These are phyloP conservation scores for Infundibulicybe gibba DNA, from an alignment of 768 basidiomycete species.

Conservation along the genomic window DNA sequence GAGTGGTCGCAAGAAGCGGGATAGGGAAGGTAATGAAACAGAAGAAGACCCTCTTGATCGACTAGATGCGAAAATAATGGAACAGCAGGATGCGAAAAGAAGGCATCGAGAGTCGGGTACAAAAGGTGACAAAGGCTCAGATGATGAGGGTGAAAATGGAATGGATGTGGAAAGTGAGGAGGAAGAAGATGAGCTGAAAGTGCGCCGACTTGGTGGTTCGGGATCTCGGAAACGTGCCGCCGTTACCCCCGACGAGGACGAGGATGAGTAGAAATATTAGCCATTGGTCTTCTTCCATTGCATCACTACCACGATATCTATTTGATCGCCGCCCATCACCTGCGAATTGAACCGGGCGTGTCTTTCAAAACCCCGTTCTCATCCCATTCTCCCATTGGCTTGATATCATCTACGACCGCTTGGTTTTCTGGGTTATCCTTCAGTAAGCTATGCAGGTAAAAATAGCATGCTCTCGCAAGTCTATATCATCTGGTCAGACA, in stretches of 20 bases:
- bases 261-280: constrained; percentile 40
- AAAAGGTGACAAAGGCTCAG: constrained; percentile 2
- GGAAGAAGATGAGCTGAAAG: constrained; percentile 63
- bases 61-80: constrained; percentile 63
- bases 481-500: constrained; percentile 32
- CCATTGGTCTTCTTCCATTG: constrained; percentile 1
- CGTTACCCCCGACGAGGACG: constrained; percentile 60
- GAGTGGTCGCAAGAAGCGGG: constrained; percentile 32
- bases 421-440: constrained; percentile 79
- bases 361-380: constrained; percentile 50
- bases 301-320: constrained; percentile 6
- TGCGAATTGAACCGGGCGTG: constrained; percentile 27
- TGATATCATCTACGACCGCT: constrained; percentile 68
- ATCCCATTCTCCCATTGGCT: constrained; percentile 57
- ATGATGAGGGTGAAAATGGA: constrained; percentile 21
- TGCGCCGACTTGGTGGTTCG: constrained; percentile 50
- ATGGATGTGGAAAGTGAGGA: constrained; percentile 25
- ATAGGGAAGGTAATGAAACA: constrained; percentile 29
- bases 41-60: constrained; percentile 67
- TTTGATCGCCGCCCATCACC: constrained; percentile 14
- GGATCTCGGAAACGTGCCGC: constrained; percentile 54
- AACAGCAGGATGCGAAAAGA: constrained; percentile 52
- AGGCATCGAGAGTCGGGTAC: constrained; percentile 14
- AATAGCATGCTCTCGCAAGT: constrained; percentile 89
- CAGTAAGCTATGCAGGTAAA: constrained; percentile 79